Percentiles rank a stretch among this genome's conserved stretches.
phyloP scores from a whole-genome alignment of 805 yeast genomes.

The Sugiyamaella marilandica region DNA sequence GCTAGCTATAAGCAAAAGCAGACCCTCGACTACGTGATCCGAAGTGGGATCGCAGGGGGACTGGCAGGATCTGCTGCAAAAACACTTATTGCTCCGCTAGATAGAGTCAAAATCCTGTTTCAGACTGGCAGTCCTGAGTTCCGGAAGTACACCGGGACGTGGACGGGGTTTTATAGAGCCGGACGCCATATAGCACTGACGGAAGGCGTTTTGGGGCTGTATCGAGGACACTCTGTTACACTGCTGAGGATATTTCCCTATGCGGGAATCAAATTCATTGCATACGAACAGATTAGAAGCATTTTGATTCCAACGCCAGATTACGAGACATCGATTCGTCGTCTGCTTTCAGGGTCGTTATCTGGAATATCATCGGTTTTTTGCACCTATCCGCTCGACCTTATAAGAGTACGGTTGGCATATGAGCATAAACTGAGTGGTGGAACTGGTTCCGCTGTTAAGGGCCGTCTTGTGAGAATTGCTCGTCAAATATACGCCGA shows the following conservation, averaged over 20 bases:
- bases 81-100: conserved; percentile 91
- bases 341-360: conserved; percentile 83
- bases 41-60: conserved; percentile 93
- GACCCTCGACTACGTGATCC: conserved; percentile 68
- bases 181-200: conserved; percentile 55
- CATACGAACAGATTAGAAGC: conserved; percentile 87
- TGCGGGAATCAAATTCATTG: conserved; percentile 94
- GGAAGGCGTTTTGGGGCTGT: conserved; percentile 78
- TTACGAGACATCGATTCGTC: conserved; percentile 73
- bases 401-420: conserved; percentile 86
- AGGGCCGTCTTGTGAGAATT: conserved; percentile 26
- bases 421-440: conserved; percentile 43
- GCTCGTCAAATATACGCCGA: conserved; percentile 32
- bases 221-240: conserved; percentile 95
- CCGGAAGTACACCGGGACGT: conserved; percentile 70
- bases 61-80: conserved; percentile 95
- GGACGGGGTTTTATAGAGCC: conserved; percentile 71
- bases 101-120: conserved; percentile 88
- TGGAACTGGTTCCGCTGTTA: background rate
- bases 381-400: conserved; percentile 86
- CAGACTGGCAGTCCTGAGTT: conserved; percentile 94
- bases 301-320: conserved; percentile 67
- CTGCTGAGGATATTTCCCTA: conserved; percentile 88
- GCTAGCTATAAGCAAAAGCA: conserved; percentile 46
- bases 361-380: conserved; percentile 86